Conservation (phyloP, 2,329 filamentous ascomycete genomes). For the Cladophialophora exuberans region DNA sequence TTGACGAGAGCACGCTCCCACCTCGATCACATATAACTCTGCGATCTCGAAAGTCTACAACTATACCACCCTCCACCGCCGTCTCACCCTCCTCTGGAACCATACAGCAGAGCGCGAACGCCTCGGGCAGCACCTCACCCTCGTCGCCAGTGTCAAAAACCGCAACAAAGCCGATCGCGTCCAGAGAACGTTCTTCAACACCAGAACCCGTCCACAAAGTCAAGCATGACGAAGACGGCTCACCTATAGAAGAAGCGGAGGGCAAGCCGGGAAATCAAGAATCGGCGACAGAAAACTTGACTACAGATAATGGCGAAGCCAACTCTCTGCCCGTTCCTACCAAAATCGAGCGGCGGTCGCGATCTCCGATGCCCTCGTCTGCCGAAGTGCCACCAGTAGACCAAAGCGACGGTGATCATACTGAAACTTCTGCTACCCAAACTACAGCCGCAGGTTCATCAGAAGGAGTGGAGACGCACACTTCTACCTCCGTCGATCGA, state of each 20-base stretch:
- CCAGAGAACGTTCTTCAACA: too few relatives aligned
- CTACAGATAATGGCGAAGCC: conserved; percentile 6
- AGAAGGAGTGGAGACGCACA: neutral
- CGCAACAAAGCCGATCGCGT: conserved; percentile 3
- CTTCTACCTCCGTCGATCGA: neutral
- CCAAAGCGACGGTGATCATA: neutral
- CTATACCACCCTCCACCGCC: conserved; percentile 31
- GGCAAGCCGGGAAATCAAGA: neutral
- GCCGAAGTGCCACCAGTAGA: neutral
- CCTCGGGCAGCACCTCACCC: neutral
- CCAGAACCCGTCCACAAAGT: conserved; percentile 2
- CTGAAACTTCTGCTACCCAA: neutral
- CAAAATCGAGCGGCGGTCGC: neutral
- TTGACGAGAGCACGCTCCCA: conserved; percentile 59
- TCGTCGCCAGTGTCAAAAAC: neutral
- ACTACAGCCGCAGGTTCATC: neutral
- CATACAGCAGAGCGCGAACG: neutral
- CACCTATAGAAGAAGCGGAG: neutral
- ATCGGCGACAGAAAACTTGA: neutral
- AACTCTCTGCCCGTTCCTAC: neutral
- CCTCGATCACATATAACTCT: conserved; percentile 38
- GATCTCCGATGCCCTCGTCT: conserved; percentile 3
- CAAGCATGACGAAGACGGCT: neutral
- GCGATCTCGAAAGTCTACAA: conserved; percentile 30
- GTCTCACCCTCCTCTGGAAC: neutral